A percentile compares a stretch with the other conserved stretches of the same genome.
phyloP scores from a whole-genome alignment of 108 stramenopile species.

The Cyclostephanos tholiformis region DNA sequence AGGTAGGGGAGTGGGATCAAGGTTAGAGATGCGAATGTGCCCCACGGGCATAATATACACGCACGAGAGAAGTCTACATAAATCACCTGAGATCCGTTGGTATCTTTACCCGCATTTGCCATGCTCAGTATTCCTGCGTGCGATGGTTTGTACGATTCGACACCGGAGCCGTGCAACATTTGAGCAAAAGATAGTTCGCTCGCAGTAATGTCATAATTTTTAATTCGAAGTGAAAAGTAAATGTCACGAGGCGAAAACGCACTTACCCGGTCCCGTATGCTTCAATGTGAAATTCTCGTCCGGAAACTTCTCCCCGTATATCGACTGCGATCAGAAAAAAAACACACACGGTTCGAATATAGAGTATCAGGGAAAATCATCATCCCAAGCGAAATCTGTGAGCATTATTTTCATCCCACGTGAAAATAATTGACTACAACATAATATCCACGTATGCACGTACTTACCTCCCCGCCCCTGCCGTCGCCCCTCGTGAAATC shows the following conservation, averaged over 20 bases:
- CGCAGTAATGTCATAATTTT: no score
- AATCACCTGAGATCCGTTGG: slow-evolving; percentile 73
- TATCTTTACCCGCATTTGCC: slow-evolving; percentile 95
- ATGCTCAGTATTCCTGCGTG: slow-evolving; percentile 77
- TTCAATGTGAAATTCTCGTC: slow-evolving; percentile 95
- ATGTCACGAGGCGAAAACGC: neutral
- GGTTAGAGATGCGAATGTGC: neutral
- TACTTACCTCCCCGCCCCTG: slow-evolving; percentile 55
- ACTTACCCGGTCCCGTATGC: slow-evolving; percentile 69
- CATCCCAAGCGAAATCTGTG: no score
- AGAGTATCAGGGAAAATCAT: neutral
- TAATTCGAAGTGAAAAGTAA: neutral
- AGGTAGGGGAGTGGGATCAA: no score
- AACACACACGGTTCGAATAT: no score
- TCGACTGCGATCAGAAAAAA: slow-evolving; percentile 87
- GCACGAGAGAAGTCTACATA: neutral
- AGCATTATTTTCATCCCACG: no score
- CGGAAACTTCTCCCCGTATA: slow-evolving; percentile 90
- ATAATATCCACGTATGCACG: neutral
- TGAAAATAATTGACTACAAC: no score
- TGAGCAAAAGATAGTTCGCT: neutral
- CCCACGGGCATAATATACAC: neutral
- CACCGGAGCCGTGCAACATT: neutral
- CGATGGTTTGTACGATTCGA: neutral
- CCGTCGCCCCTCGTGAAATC: slow-evolving; percentile 84